Evolutionary conservation across 805 yeast species (phyloP), one percentile per base, ranked within the genome.

Genomic region (Yarrowia alimentaria): DNA sequence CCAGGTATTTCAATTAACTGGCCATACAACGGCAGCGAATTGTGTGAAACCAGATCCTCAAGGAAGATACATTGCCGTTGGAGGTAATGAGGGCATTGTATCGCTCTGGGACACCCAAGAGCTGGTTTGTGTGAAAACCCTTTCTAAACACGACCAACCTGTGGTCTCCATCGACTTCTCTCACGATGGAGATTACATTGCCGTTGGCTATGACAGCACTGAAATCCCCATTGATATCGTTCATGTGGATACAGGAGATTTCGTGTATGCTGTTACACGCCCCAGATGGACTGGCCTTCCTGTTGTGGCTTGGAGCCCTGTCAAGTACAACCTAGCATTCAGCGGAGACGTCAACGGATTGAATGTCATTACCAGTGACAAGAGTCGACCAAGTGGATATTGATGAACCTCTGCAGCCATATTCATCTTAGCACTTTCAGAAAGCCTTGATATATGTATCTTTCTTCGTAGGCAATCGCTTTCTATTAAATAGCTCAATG

Each of bases 11-110:
- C 30, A 43, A 29, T 30, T 43, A 4, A 18, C 18, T 11, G 76
- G 76, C 0, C 85, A 81, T 57, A 67, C 77, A 31, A 73, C 81
- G 1, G 65, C 80, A 1, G 71, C 77, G 3, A 71, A 76, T 3
- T 59, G 74, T 22, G 53, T 79, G 11, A 64, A 65, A 13, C 62
- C 78, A 47, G 84, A 79, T 57, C 81, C 82, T 3, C 59, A 69
- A 43, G 87, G 83, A 0, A 57, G 64, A 17, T 74, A 62, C 56
- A 52, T 82, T 9, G 72, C 75, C 2, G 73, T 73, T 1, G 87
- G 85, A 0, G 69, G 81, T 14, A 73, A 72, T 51, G 85, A 79
- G 54, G 84, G 84, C 19, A 69, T 75, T 14, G 71, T 77, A 6
- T 70, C 79, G 14, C 30, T 77, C 9, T 79, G 82, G 81, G 66